These are phyloP conservation scores for Neurospora sp. DNA, from an alignment of 495 filamentous ascomycete genomes.

Conservation along the genomic window DNA sequence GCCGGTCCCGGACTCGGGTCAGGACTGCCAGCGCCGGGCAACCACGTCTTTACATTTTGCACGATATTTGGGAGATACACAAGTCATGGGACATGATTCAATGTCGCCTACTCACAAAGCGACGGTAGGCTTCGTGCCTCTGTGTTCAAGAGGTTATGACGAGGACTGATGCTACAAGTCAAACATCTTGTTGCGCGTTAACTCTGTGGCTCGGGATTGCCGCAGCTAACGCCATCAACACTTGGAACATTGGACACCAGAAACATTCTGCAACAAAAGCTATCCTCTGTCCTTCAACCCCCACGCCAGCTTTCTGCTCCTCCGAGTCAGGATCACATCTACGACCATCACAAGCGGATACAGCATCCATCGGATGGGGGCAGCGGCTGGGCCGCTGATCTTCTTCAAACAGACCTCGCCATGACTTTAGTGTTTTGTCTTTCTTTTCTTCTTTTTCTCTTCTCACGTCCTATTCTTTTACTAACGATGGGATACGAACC, in stretches of 20 bases:
- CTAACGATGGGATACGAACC: neutral
- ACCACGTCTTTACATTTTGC: neutral
- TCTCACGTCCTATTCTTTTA: neutral
- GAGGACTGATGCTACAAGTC: neutral
- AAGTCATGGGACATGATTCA: neutral
- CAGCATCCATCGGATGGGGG: neutral
- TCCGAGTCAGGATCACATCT: neutral
- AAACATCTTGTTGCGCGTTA: neutral
- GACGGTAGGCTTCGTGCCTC: neutral
- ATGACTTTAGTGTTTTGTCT: neutral
- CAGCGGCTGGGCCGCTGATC: neutral
- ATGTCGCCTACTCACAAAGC: neutral
- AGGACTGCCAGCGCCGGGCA: neutral
- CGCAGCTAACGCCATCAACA: neutral
- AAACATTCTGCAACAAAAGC: neutral
- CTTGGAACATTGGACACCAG: neutral
- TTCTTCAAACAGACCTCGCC: neutral
- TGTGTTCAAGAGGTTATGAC: neutral
- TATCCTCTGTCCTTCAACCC: neutral
- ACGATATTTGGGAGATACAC: neutral
- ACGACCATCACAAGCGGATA: neutral
- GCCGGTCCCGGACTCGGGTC: neutral
- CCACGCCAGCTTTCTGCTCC: neutral
- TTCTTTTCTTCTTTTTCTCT: neutral
- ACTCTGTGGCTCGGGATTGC: neutral